phyloP scores from a whole-genome alignment of 1,139 yeast species.

The Hanseniaspora uvarum region DNA sequence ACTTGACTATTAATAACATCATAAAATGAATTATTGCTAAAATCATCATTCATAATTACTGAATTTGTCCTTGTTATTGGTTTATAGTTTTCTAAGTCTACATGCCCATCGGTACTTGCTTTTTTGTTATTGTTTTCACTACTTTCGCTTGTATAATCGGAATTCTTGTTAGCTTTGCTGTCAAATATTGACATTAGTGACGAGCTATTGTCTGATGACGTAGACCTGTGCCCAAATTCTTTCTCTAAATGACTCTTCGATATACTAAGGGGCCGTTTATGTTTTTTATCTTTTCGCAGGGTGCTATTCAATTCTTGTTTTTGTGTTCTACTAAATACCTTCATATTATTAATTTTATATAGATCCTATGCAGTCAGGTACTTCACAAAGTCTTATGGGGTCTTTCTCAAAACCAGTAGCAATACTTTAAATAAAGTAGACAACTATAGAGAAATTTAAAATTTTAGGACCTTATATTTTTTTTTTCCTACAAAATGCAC shows the following conservation, averaged over 20 bases:
- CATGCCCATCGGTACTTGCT: not conserved
- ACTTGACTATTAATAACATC: slow-evolving; percentile 1
- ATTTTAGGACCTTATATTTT: not conserved
- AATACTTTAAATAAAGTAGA: too few relatives aligned
- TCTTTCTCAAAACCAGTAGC: too few relatives aligned
- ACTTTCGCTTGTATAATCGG: not conserved
- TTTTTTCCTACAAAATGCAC: too few relatives aligned
- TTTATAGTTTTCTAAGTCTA: not conserved
- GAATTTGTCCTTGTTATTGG: not conserved
- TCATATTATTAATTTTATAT: not conserved
- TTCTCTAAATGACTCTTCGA: not conserved
- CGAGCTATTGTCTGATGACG: not conserved
- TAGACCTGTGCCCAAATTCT: not conserved
- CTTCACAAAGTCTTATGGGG: not conserved
- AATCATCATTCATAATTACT: slow-evolving; percentile 2
- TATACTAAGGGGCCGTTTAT: not conserved
- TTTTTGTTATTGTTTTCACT: not conserved
- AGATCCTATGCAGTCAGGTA: not conserved
- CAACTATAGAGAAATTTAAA: too few relatives aligned
- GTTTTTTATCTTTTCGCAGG: not conserved
- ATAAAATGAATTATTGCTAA: not conserved
- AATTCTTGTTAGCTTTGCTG: not conserved
- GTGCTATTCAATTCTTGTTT: not conserved
- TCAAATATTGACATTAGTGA: not conserved
- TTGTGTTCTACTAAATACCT: not conserved